Conservation (phyloP, 495 filamentous ascomycete genomes). For the Trichoderma erinaceum region DNA sequence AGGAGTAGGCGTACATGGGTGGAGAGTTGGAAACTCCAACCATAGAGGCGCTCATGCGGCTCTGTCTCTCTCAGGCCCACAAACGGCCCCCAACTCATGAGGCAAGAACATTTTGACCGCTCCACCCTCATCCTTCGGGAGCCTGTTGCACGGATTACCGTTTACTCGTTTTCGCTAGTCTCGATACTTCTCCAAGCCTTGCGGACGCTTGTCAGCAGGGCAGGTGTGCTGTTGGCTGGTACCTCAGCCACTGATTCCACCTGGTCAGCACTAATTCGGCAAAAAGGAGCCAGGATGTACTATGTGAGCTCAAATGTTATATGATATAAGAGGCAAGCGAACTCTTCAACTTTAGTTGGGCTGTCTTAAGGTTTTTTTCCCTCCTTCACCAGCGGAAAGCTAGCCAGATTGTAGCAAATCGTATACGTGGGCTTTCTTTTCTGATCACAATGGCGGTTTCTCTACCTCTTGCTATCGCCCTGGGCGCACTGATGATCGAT, state of each 20-base stretch:
- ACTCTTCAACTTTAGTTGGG: neutral
- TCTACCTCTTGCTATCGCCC: slow-evolving; percentile 23
- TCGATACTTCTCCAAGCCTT: neutral
- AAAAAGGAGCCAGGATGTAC: neutral
- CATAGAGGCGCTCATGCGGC: neutral
- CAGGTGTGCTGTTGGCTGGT: neutral
- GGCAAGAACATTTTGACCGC: neutral
- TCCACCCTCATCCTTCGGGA: slow-evolving; percentile 2
- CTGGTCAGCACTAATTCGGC: neutral
- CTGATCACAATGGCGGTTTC: neutral
- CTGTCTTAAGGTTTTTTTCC: neutral
- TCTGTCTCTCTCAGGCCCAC: neutral
- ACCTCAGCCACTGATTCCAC: neutral
- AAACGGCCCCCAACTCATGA: neutral
- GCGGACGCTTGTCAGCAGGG: slow-evolving; percentile 9
- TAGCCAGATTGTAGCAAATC: neutral
- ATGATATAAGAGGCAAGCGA: neutral
- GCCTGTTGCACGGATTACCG: neutral
- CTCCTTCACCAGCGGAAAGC: neutral
- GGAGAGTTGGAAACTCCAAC: neutral
- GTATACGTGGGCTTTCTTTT: neutral
- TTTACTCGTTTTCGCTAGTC: neutral
- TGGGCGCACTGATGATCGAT: slow-evolving; percentile 37
- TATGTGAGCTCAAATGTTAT: neutral
- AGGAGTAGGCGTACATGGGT: no score